Percentiles rank a stretch among this genome's conserved stretches.
phyloP scores from a whole-genome alignment of 352 stramenopile species.

The Phytophthora cactorum region DNA sequence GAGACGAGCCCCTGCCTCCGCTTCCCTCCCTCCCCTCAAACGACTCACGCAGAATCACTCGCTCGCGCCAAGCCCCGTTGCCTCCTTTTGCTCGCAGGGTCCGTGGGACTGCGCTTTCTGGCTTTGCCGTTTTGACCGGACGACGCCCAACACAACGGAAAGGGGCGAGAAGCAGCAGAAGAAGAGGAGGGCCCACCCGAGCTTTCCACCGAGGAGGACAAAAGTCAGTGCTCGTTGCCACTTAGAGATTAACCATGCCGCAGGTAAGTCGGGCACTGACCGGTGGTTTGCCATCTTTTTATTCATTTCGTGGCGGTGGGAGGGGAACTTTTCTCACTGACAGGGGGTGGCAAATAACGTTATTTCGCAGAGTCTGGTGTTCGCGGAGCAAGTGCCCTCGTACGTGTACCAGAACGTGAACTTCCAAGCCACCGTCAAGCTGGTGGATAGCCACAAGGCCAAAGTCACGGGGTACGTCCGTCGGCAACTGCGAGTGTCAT shows the following conservation, averaged over 20 bases:
- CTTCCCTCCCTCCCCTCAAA: conserved; percentile 15
- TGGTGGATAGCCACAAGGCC: conserved; percentile 65
- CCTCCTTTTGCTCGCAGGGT: conserved; percentile 8
- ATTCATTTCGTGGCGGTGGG: background rate
- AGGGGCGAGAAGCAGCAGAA: conserved; percentile 4
- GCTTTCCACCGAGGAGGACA: conserved; percentile 9
- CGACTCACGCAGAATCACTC: conserved; percentile 2
- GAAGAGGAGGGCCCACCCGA: background rate
- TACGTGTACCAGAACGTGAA: conserved; percentile 70
- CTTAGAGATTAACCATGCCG: conserved; percentile 39
- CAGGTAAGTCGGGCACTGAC: conserved; percentile 33
- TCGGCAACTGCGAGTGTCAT: conserved; percentile 1
- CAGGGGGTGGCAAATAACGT: conserved; percentile 12
- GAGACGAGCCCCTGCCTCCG: conserved; percentile 24
- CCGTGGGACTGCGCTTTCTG: conserved; percentile 19
- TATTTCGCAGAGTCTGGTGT: conserved; percentile 56
- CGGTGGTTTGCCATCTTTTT: conserved; percentile 6
- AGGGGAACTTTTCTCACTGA: conserved; percentile 17
- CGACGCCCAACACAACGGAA: conserved; percentile 24
- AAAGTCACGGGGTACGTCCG: conserved; percentile 62
- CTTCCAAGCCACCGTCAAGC: conserved; percentile 64
- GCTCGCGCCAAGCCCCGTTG: conserved; percentile 3
- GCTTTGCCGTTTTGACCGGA: conserved; percentile 30
- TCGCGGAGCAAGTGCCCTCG: conserved; percentile 56
- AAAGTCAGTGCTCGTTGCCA: conserved; percentile 3